Conservation (phyloP, 495 filamentous ascomycete genomes). For the Podospora pseudoanserina region DNA sequence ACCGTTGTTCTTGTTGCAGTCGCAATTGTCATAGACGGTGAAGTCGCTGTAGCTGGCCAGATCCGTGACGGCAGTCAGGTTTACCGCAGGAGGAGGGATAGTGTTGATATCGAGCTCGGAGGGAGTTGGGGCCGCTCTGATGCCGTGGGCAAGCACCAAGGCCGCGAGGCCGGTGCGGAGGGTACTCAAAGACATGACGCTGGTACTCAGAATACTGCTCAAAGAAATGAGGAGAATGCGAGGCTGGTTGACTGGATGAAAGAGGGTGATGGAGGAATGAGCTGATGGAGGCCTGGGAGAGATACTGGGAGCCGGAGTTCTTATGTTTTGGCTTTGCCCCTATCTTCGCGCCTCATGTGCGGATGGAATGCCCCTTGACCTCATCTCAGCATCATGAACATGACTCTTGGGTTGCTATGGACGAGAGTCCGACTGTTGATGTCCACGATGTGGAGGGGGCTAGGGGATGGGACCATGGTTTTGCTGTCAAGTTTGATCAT, state of each 20-base stretch:
- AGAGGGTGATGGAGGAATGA: slow-evolving; percentile 1
- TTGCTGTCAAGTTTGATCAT: background rate
- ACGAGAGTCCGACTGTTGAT: background rate
- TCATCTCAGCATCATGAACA: background rate
- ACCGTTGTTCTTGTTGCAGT: slow-evolving; percentile 17
- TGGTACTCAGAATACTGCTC: background rate
- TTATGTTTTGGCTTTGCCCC: background rate
- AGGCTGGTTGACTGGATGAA: background rate
- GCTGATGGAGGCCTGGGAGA: background rate
- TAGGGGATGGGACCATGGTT: background rate
- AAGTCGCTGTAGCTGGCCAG: slow-evolving; percentile 11
- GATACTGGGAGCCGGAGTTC: background rate
- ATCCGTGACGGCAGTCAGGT: slow-evolving; percentile 7
- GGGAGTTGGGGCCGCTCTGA: slow-evolving; percentile 14
- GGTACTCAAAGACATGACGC: slow-evolving; percentile 18
- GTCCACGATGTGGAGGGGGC: background rate
- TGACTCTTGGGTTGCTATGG: background rate
- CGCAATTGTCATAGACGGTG: slow-evolving; percentile 13
- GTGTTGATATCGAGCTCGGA: background rate
- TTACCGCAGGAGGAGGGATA: slow-evolving; percentile 4
- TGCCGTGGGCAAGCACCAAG: slow-evolving; percentile 13
- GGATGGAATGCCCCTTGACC: background rate
- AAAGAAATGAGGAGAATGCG: slow-evolving; percentile 3
- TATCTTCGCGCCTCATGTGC: background rate
- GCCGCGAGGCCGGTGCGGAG: slow-evolving; percentile 20